A percentile compares a stretch with the other conserved stretches of the same genome.
These are phyloP conservation scores for Chalara sp. DNA, from an alignment of 2,329 filamentous ascomycete genomes.

Conservation along the genomic window DNA sequence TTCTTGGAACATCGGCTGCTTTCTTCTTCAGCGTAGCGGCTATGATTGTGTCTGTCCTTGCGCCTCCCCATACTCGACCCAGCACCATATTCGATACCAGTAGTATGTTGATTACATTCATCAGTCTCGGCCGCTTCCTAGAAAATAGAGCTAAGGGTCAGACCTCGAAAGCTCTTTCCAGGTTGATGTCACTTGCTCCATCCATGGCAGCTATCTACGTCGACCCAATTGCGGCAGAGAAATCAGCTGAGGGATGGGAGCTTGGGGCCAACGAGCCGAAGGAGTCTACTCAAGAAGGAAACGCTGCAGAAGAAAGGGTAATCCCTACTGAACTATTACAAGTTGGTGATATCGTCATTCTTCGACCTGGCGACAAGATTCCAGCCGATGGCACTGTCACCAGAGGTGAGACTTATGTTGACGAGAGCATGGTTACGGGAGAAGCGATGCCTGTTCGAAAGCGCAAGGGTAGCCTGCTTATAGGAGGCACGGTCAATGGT, in stretches of 20 bases:
- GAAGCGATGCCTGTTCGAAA: constrained; percentile 95
- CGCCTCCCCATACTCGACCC: constrained; percentile 71
- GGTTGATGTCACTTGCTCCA: constrained; percentile 90
- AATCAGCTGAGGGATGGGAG: constrained; percentile 76
- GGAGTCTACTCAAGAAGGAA: constrained; percentile 38
- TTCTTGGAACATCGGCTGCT: constrained; percentile 86
- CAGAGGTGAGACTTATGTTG: constrained; percentile 84
- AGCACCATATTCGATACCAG: constrained; percentile 94
- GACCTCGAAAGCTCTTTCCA: constrained; percentile 87
- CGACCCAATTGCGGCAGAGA: constrained; percentile 89
- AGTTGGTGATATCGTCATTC: constrained; percentile 85
- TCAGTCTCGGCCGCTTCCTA: constrained; percentile 81
- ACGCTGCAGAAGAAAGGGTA: constrained; percentile 70
- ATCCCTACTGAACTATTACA: constrained; percentile 93
- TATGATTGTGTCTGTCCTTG: constrained; percentile 74
- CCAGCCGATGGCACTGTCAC: constrained; percentile 86
- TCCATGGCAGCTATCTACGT: constrained; percentile 96
- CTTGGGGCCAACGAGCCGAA: constrained; percentile 39
- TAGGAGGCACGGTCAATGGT: constrained; percentile 93
- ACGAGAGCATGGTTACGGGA: constrained; percentile 98
- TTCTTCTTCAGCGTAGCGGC: constrained; percentile 92
- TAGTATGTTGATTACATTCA: constrained; percentile 96
- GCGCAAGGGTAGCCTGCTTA: constrained; percentile 68
- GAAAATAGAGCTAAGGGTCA: constrained; percentile 95
- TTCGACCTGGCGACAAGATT: constrained; percentile 93